Percentiles rank a stretch among this genome's conserved stretches.
phyloP scores from a whole-genome alignment of 805 yeast species.

The Scheffersomyces amazonensis region DNA sequence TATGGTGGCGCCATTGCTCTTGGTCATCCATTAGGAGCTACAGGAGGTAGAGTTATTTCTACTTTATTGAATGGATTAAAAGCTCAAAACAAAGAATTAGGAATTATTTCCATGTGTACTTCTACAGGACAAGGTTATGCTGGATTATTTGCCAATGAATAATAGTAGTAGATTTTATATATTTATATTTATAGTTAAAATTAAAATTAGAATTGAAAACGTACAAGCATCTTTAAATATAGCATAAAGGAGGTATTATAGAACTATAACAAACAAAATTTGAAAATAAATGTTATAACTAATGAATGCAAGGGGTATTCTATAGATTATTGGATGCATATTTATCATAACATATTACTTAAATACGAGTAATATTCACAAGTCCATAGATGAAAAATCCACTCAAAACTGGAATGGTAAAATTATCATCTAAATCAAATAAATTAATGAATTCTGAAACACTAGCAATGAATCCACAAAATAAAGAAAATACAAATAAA shows the following conservation, averaged over 20 bases:
- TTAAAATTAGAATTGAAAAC: too few species aligned
- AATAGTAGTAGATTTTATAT: constrained; percentile 1
- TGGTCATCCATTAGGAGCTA: constrained; percentile 56
- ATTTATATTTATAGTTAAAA: too few species aligned
- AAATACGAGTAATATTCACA: constrained; percentile 18
- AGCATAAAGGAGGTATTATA: too few species aligned
- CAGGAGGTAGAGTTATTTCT: constrained; percentile 45
- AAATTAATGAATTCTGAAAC: constrained; percentile 81
- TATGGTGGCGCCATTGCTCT: constrained; percentile 17
- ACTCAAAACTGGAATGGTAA: constrained; percentile 89
- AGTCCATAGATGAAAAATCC: constrained; percentile 58
- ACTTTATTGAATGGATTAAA: constrained; percentile 33
- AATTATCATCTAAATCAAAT: constrained; percentile 81
- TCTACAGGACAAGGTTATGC: constrained; percentile 42
- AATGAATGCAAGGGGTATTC: too few species aligned
- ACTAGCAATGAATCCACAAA: constrained; percentile 81
- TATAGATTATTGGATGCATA: too few species aligned
- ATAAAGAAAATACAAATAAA: constrained; percentile 50
- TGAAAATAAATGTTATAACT: too few species aligned
- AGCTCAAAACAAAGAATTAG: constrained; percentile 25
- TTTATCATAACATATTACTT: not conserved
- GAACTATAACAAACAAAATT: too few species aligned
- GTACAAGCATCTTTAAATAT: too few species aligned
- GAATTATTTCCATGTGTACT: constrained; percentile 40
- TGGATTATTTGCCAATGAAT: constrained; percentile 27